Evolutionary conservation across 1,284 basidiomycete species (phyloP), one percentile per base, ranked within the genome.

Genomic region (Austroboletus novae-zelandiae): DNA sequence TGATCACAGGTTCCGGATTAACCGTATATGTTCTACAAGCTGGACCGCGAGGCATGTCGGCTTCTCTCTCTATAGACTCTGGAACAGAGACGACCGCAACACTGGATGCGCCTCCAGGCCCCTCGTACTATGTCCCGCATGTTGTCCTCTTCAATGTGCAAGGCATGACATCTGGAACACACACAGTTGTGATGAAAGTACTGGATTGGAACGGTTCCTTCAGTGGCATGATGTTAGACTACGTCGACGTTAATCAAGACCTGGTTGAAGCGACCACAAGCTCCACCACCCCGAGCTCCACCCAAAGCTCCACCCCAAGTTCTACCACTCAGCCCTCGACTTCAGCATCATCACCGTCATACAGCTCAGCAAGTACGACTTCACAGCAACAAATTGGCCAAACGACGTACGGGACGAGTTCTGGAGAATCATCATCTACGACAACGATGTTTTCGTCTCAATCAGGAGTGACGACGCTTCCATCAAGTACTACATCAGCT

Each of bases 201-300:
- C 42, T 52, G 1, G 50, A 63, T 45, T 66, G 64, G 62, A 47
- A 59, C 20, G 61, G 61, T 4, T 35, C 47, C 7, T 55, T 55
- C 39, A 67, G 65, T 34, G 62, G 56, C 4, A 64, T 64, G 62
- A 67, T 63, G 62, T 30, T 66, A 35, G 62, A 63, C 40, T 66
- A 63, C 45, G 52, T 63, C 30, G 11, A 56, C 29, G 40, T 67
- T 9, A 67, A 59, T 47, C 53, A 63, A 11, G 55, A 53, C 9
- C 11, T 15, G 20, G 62, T 65, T 42, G 2, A 47, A 7, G 43
- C 59, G 11, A 43, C 40, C 9, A 23, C 51, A 5, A 51, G n/a
- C n/a, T 36, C 55, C 17, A 48, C 30, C 47, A 9, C 47, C 6
- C 29, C 45, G 0, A 57, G 25, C 13, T 34, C 29, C n/a, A 15